These are phyloP conservation scores for Larix kaempferi DNA, from an alignment of 75 land plant species.

Conservation along the genomic window DNA sequence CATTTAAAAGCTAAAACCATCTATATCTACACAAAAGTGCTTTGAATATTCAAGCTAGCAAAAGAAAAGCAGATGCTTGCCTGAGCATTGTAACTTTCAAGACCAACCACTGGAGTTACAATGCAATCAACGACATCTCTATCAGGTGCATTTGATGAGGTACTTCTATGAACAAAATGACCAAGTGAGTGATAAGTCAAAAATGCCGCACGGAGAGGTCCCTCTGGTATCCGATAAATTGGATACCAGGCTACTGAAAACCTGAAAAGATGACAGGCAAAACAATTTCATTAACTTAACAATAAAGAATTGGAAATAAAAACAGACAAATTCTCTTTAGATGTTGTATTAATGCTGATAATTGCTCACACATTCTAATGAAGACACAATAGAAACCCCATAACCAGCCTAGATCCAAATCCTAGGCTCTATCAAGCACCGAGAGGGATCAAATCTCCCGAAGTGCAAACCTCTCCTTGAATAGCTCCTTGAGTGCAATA, in stretches of 20 bases:
- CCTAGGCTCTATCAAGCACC: no score
- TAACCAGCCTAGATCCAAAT: no score
- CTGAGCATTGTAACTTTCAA: conserved; percentile 71
- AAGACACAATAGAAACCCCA: neutral
- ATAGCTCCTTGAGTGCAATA: no score
- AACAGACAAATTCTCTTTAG: neutral
- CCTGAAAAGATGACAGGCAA: conserved; percentile 31
- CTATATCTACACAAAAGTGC: neutral
- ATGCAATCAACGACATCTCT: conserved; percentile 6
- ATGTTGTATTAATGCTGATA: neutral
- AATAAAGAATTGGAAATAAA: neutral
- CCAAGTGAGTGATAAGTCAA: conserved; percentile 86
- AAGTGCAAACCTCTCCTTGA: no score
- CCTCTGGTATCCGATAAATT: conserved; percentile 80
- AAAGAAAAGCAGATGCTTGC: conserved; percentile 22
- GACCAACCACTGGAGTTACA: conserved; percentile 64
- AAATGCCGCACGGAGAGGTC: conserved; percentile 62
- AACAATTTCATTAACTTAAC: neutral
- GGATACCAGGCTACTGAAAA: conserved; percentile 95
- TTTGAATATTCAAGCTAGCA: neutral
- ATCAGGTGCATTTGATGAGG: neutral
- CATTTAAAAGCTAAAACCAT: neutral
- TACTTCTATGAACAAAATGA: conserved; percentile 30
- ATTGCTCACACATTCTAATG: neutral
- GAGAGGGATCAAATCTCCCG: no score